Evolutionary conservation across 2,329 filamentous ascomycete species (phyloP).

Genomic region (Aschersonia sp.): DNA sequence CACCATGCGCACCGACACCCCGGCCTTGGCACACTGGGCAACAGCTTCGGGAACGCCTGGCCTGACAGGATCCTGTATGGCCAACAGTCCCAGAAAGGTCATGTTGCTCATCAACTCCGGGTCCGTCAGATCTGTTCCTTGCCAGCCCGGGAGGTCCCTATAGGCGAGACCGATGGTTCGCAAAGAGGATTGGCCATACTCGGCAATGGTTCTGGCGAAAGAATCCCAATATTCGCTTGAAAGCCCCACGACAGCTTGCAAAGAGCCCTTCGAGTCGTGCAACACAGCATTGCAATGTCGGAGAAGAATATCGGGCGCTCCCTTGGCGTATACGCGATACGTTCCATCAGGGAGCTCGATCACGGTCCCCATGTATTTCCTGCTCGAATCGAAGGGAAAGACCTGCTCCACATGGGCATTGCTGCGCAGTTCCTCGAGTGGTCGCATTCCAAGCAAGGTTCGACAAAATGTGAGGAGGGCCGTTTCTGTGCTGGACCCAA

Average conservation of each 20-base stretch:
- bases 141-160: constrained; percentile 55
- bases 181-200: constrained; percentile 47
- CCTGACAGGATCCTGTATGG: constrained; percentile 50
- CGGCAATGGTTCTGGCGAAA: constrained; percentile 31
- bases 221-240: background rate
- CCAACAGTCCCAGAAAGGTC: constrained; percentile 54
- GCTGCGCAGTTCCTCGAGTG: constrained; percentile 19
- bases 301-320: constrained; percentile 40
- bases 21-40: constrained; percentile 21
- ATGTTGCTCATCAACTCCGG: constrained; percentile 33
- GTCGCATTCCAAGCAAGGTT: constrained; percentile 30
- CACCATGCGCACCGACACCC: constrained; percentile 47
- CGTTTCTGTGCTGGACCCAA: constrained; percentile 40
- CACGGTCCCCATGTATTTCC: constrained; percentile 39
- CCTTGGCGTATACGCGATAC: constrained; percentile 37
- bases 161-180: constrained; percentile 66
- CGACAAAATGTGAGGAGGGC: constrained; percentile 32
- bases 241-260: background rate
- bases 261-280: constrained; percentile 17
- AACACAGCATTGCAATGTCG: constrained; percentile 23
- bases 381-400: constrained; percentile 35
- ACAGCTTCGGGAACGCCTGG: constrained; percentile 45
- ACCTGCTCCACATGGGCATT: constrained; percentile 23
- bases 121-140: constrained; percentile 23
- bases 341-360: constrained; percentile 23